A percentile compares a stretch with the other conserved stretches of the same genome.
phyloP scores from a whole-genome alignment of 441 rosid species.

The Arabidopsis hybrid region DNA sequence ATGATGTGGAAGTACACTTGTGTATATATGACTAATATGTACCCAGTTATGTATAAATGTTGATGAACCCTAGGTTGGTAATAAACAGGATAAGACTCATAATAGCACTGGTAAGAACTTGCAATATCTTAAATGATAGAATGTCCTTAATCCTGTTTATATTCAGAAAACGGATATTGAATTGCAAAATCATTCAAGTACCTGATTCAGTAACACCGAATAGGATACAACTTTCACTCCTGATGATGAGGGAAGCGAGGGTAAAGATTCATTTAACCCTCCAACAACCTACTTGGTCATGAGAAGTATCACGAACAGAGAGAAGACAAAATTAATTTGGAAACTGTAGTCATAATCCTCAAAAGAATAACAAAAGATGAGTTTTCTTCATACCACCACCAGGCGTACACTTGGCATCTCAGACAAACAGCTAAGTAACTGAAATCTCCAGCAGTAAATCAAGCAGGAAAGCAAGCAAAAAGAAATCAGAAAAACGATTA shows the following conservation, averaged over 20 bases:
- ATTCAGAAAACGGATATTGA: background rate
- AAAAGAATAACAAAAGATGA: constrained; percentile 20
- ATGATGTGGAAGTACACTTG: constrained; percentile 3
- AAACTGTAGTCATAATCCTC: background rate
- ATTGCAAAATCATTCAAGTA: constrained; percentile 43
- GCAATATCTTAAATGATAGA: background rate
- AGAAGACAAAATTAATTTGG: constrained; percentile 33
- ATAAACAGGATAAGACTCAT: too few species aligned
- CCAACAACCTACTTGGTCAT: constrained; percentile 78
- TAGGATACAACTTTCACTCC: constrained; percentile 79
- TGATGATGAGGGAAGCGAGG: constrained; percentile 78
- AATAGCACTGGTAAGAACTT: too few species aligned
- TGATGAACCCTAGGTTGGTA: background rate
- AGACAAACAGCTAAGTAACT: constrained; percentile 83
- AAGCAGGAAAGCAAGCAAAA: constrained; percentile 28
- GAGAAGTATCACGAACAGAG: constrained; percentile 36
- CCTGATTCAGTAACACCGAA: constrained; percentile 86
- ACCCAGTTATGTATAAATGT: background rate
- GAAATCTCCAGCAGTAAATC: constrained; percentile 51
- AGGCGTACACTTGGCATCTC: constrained; percentile 87
- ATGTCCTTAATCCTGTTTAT: constrained; percentile 1
- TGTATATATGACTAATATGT: constrained; percentile 19
- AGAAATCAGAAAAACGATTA: constrained; percentile 21
- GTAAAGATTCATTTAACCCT: constrained; percentile 83
- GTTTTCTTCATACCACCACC: constrained; percentile 77